Conservation (phyloP, 768 basidiomycete species). For the Tylopilus rubrobrunneus region DNA sequence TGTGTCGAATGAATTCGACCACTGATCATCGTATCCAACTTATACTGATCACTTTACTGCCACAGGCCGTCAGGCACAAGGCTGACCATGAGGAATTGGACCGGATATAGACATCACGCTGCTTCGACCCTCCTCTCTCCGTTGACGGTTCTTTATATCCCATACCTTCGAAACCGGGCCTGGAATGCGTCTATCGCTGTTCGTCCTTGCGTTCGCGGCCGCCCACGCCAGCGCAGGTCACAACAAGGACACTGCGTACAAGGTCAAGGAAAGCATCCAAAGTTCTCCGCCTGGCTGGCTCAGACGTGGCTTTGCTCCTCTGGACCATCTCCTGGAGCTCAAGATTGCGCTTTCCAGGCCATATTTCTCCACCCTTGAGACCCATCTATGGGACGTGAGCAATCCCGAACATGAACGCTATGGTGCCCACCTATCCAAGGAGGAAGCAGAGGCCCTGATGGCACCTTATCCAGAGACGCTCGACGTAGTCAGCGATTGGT, state of each 20-base stretch:
- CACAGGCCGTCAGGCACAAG: not conserved
- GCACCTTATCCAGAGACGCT: conserved; percentile 54
- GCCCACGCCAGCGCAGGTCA: conserved; percentile 8
- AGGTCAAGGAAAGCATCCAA: conserved; percentile 49
- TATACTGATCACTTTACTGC: not conserved
- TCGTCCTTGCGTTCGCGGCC: conserved; percentile 11
- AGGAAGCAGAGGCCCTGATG: conserved; percentile 59
- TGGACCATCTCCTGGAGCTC: conserved; percentile 47
- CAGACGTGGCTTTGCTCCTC: conserved; percentile 38
- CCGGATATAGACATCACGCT: conserved; percentile 9
- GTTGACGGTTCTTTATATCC: not conserved
- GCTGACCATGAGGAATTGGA: not conserved
- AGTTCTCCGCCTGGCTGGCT: conserved; percentile 47
- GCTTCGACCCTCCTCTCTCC: not conserved
- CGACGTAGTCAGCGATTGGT: conserved; percentile 56
- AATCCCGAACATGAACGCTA: conserved; percentile 53
- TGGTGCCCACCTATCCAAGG: conserved; percentile 57
- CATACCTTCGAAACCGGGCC: not conserved
- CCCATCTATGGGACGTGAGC: conserved; percentile 54
- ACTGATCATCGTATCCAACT: no score
- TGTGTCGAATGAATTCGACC: no score
- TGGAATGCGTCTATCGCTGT: conserved; percentile 11
- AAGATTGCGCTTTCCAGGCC: conserved; percentile 56
- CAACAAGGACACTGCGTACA: conserved; percentile 17
- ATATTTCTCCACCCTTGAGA: conserved; percentile 46